These are phyloP conservation scores for Paramecium bursaria DNA, from an alignment of 73 alveolate genomes.

Conservation along the genomic window DNA sequence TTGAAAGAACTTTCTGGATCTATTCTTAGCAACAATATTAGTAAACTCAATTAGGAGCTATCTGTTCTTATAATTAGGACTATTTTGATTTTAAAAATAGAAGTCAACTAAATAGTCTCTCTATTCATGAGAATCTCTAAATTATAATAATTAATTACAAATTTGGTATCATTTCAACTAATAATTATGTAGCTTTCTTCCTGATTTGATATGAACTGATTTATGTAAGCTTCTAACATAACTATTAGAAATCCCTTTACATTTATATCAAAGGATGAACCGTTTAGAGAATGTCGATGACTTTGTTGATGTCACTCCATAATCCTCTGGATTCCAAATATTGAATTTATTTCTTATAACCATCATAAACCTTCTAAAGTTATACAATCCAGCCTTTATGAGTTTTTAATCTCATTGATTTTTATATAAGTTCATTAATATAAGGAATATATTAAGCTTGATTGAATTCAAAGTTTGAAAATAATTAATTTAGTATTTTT, in stretches of 20 bases:
- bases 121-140: background rate
- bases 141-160: no score
- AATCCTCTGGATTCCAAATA: conserved; percentile 20
- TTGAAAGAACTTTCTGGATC: conserved; percentile 49
- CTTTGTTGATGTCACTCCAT: conserved; percentile 6
- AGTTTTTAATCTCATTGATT: background rate
- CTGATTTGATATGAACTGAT: background rate
- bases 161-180: background rate
- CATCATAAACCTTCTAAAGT: conserved; percentile 4
- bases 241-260: conserved; percentile 6
- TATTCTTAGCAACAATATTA: background rate
- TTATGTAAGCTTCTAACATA: conserved; percentile 1
- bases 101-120: conserved; percentile 3
- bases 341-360: background rate
- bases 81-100: background rate
- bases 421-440: conserved; percentile 17
- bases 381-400: conserved; percentile 10
- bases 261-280: background rate
- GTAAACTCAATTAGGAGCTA: conserved; percentile 4
- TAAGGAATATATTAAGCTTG: conserved; percentile 23
- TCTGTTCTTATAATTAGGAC: conserved; percentile 3
- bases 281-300: background rate
- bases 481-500: background rate
- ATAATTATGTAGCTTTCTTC: background rate
- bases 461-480: conserved; percentile 20